These are phyloP conservation scores for Metschnikowia henanensis DNA, from an alignment of 805 yeast species.

Conservation along the genomic window DNA sequence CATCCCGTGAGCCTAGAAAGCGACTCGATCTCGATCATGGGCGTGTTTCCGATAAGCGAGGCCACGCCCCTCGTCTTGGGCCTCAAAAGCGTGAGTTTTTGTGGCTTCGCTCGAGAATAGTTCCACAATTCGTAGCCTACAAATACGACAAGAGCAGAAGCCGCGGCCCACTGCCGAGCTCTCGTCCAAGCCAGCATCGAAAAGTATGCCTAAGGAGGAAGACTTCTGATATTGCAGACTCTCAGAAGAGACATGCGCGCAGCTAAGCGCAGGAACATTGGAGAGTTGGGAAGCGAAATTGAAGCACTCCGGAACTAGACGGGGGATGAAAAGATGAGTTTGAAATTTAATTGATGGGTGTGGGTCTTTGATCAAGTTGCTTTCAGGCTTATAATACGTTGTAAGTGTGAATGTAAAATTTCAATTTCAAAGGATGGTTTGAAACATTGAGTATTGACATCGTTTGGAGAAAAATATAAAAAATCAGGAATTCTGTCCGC, in stretches of 20 bases:
- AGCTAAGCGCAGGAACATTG: neutral
- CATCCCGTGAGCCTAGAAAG: constrained; percentile 74
- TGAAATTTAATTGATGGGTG: no score
- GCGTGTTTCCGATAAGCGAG: constrained; percentile 89
- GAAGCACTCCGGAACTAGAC: no score
- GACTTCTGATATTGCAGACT: no score
- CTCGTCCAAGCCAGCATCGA: constrained; percentile 5
- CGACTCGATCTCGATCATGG: constrained; percentile 71
- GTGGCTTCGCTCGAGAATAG: neutral
- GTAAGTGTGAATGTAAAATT: no score
- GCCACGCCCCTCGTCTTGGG: constrained; percentile 54
- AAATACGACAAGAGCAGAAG: constrained; percentile 17
- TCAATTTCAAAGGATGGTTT: no score
- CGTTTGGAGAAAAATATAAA: no score
- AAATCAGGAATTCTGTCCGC: no score
- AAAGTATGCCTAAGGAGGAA: neutral
- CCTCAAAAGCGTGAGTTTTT: constrained; percentile 16
- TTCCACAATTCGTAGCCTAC: constrained; percentile 14
- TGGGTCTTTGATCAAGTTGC: no score
- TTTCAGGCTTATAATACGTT: no score
- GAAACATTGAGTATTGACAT: no score
- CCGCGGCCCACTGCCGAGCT: constrained; percentile 18
- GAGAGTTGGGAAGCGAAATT: no score
- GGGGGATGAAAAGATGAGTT: no score
- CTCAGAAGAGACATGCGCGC: neutral